phyloP scores from a whole-genome alignment of 2,329 filamentous ascomycete genomes.

The Geosmithia putterillii region DNA sequence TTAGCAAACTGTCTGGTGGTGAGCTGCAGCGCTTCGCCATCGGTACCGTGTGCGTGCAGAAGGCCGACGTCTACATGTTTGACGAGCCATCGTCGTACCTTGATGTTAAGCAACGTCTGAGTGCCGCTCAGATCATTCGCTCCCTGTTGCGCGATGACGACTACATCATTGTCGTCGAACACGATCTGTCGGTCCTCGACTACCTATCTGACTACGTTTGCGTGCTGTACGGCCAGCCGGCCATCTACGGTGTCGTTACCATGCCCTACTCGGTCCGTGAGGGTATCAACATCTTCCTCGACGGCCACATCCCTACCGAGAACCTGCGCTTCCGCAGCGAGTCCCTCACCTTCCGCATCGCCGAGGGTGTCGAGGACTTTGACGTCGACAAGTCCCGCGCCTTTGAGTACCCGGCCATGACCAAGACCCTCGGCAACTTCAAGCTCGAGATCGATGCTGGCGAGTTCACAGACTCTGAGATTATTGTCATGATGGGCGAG shows the following conservation, averaged over 20 bases:
- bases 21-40: conserved; percentile 98
- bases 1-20: conserved; percentile 84
- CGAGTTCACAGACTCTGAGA: conserved; percentile 93
- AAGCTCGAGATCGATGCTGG: conserved; percentile 70
- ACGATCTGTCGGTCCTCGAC: conserved; percentile 96
- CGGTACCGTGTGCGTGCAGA: conserved; percentile 86
- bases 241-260: conserved; percentile 95
- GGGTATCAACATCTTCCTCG: conserved; percentile 98
- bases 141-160: conserved; percentile 78
- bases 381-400: conserved; percentile 71
- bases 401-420: conserved; percentile 81
- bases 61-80: conserved; percentile 99
- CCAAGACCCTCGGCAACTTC: conserved; percentile 87
- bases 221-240: conserved; percentile 89
- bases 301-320: conserved; percentile 95
- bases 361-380: conserved; percentile 82
- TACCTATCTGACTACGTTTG: conserved; percentile 99
- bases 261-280: conserved; percentile 92
- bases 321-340: conserved; percentile 98
- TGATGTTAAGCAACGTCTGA: conserved; percentile 97
- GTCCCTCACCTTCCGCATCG: conserved; percentile 87
- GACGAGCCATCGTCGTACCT: conserved; percentile 98
- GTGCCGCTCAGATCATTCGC: conserved; percentile 83
- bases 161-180: conserved; percentile 98
- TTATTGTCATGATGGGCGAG: conserved; percentile 99